Percentiles rank a stretch among this genome's conserved stretches.
Evolutionary conservation across 371 early-diverging fungal species (phyloP).

Genomic region (Lichtheimia hyalospora): DNA sequence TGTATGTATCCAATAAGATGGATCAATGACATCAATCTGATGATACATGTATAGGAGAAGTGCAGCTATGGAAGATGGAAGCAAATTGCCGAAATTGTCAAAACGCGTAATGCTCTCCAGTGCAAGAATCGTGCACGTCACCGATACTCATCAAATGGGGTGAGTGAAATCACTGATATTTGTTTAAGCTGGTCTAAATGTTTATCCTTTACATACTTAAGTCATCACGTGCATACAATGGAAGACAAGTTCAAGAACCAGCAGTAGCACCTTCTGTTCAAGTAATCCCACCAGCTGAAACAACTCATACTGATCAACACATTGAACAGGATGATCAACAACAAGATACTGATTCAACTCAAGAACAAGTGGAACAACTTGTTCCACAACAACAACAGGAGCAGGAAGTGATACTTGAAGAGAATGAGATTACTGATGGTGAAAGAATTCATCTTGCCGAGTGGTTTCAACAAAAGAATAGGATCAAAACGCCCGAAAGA

Average conservation of each 20-base stretch:
- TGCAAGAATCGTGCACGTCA: slow-evolving; percentile 73
- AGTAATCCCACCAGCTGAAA: no score
- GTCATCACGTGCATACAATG: not conserved
- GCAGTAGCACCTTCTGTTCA: not conserved
- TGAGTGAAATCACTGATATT: slow-evolving; percentile 13
- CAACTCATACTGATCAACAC: not conserved
- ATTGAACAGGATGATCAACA: no score
- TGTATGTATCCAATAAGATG: slow-evolving; percentile 29
- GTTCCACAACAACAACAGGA: no score
- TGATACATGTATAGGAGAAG: slow-evolving; percentile 27
- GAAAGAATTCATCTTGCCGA: slow-evolving; percentile 59
- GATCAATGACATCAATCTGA: not conserved
- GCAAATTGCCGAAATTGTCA: slow-evolving; percentile 50
- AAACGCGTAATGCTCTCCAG: slow-evolving; percentile 62
- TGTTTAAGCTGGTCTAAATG: not conserved
- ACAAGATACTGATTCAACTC: not conserved
- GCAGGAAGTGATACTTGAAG: no score
- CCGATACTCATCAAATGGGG: slow-evolving; percentile 47
- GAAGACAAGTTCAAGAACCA: not conserved
- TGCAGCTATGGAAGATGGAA: slow-evolving; percentile 72
- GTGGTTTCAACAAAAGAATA: slow-evolving; percentile 68
- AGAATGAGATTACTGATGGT: slow-evolving; percentile 42
- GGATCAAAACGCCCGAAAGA: slow-evolving; percentile 83
- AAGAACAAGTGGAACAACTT: no score
- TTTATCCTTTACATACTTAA: not conserved